Conservation (phyloP, 208 protist genomes). For the Novymonas esmeraldas region DNA sequence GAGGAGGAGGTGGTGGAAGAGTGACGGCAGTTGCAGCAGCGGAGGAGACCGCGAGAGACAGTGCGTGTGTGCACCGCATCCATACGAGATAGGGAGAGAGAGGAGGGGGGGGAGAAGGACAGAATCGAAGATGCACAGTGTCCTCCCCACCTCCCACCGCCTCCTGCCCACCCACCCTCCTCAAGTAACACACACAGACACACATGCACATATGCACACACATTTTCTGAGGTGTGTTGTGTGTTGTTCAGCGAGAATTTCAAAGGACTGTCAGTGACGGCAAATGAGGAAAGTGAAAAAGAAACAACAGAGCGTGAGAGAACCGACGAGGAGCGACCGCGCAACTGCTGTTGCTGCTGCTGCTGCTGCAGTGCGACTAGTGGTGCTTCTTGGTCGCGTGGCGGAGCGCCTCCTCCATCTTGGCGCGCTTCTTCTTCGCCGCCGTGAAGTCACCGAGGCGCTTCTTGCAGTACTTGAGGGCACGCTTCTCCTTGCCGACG, state of each 20-base stretch:
- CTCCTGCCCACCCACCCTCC: too few relatives aligned
- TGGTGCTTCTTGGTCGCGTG: constrained; percentile 72
- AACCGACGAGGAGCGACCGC: not conserved
- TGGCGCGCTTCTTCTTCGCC: constrained; percentile 34
- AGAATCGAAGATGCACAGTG: too few relatives aligned
- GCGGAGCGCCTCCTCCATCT: constrained; percentile 8
- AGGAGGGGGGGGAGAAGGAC: not conserved
- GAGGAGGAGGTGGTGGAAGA: not conserved
- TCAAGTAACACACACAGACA: too few relatives aligned
- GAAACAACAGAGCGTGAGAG: not conserved
- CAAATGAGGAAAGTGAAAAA: too few relatives aligned
- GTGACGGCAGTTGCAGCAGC: not conserved
- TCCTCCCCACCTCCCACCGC: too few relatives aligned
- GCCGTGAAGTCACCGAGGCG: constrained; percentile 84
- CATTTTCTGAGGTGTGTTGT: too few relatives aligned
- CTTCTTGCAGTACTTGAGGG: constrained; percentile 95
- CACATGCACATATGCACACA: too few relatives aligned
- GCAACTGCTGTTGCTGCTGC: not conserved
- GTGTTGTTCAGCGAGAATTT: too few relatives aligned
- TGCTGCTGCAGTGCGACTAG: not conserved
- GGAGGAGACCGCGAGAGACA: not conserved
- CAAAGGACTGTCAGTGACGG: too few relatives aligned
- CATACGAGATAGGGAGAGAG: too few relatives aligned
- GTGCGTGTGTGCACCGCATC: not conserved
- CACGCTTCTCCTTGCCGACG: constrained; percentile 95